Percentiles rank a stretch among this genome's conserved stretches.
phyloP scores from a whole-genome alignment of 495 filamentous ascomycete species.

The Usnea hakonensis region DNA sequence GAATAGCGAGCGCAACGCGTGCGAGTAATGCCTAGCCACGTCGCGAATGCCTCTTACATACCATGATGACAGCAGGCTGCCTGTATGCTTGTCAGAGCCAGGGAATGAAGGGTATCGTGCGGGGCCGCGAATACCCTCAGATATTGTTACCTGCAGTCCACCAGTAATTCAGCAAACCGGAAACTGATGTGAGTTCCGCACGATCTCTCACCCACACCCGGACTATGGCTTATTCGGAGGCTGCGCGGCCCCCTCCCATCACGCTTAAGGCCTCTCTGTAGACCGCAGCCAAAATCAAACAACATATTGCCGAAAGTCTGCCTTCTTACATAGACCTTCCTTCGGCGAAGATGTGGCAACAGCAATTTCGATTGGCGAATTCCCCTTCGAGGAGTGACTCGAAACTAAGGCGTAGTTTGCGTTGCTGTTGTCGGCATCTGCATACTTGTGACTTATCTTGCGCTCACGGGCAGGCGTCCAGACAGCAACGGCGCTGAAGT shows the following conservation, averaged over 20 bases:
- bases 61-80: background rate
- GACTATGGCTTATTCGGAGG: background rate
- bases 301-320: conserved; percentile 1
- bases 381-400: background rate
- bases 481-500: background rate
- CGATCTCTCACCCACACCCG: background rate
- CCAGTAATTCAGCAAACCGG: background rate
- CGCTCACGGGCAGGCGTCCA: background rate
- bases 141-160: background rate
- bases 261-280: background rate
- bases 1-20: background rate
- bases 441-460: background rate
- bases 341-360: background rate
- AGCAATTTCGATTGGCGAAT: background rate
- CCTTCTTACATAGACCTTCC: conserved; percentile 1
- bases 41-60: background rate
- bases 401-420: background rate
- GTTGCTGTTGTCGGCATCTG: background rate
- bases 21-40: background rate
- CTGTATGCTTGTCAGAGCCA: background rate
- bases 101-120: background rate
- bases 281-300: background rate
- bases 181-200: background rate
- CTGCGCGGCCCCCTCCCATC: background rate
- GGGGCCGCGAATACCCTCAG: background rate